Base-by-base conservation (phyloP, 2,329 filamentous ascomycete species). In the Aspergillus terreus region DNA sequence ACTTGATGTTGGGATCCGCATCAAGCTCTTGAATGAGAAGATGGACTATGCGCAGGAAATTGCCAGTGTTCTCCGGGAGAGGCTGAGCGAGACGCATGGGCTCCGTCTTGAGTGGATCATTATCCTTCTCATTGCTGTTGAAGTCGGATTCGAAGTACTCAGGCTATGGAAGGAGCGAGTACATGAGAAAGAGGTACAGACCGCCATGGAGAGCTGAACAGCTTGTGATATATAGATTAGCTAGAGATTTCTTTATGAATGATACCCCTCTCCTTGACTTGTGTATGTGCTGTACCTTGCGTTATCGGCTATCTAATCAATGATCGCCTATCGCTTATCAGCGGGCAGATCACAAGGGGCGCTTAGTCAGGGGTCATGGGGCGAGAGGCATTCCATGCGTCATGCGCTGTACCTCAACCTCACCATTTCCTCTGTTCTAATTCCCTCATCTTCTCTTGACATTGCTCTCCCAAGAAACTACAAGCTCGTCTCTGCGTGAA, bases 21-120 rank as follows among this genome's bases (percentile, higher is more conserved):
- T 97, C 73, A 89, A 88, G 63, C 85, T 90, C 15, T 74, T 97
- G 60, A 99, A 99, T 69, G 90, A 95, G 74, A 95, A 95, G 76
- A 95, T 99, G 83, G 92, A 96, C 65, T 97, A 99, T 69, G 94
- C 92, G 1, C 89, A 94, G 65, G 92, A 97, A 70, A 96, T 96
- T 68, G 91, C 94, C 6, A 89, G 80, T 47, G 92, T 97, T 14
- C 74, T 97, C 55, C 80, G 94, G 52, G 90, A 96, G 70, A 85
- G 92, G 67, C 79, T 95, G 50, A 95, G 88, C 66, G 92, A 97
- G 76, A 90, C 90, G 68, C 91, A 97, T 66, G 88, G 90, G 14
- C 83, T 92, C 27, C 80, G 90, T 50, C 78, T 99, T 10, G 94
- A 97, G 74, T 92, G 90, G 87, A 95, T 95, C 62, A 97, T 99